A percentile compares a stretch with the other conserved stretches of the same genome.
Evolutionary conservation across 2,329 filamentous ascomycete genomes (phyloP).

Genomic region (Colletotrichum incanum): DNA sequence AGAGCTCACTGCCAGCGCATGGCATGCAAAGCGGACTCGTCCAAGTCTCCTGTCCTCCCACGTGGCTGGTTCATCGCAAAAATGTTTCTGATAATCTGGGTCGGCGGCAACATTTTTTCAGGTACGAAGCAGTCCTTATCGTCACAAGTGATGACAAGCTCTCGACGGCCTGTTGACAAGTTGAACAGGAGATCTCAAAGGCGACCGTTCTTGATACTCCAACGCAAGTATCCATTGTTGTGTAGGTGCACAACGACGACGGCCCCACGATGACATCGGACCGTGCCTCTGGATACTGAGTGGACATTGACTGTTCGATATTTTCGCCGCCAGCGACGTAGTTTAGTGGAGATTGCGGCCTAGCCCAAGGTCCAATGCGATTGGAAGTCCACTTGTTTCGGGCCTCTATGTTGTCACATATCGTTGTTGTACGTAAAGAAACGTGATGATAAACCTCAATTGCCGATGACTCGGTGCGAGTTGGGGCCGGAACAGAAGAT

Average conservation of each 20-base stretch:
- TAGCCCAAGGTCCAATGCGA: neutral
- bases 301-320: conserved; percentile 6
- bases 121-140: neutral
- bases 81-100: neutral
- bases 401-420: neutral
- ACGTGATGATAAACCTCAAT: neutral
- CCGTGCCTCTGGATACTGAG: neutral
- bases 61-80: neutral
- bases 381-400: neutral
- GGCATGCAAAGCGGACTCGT: neutral
- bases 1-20: neutral
- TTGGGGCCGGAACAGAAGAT: neutral
- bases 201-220: too few relatives aligned
- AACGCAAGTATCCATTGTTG: neutral
- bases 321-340: conserved; percentile 5
- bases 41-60: neutral
- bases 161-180: neutral
- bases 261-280: conserved; percentile 14
- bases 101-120: neutral
- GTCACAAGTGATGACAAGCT: too few relatives aligned
- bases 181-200: neutral
- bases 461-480: neutral
- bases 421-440: neutral
- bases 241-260: neutral
- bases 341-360: neutral